Evolutionary conservation across 371 early-diverging fungal species (phyloP), one percentile per base, ranked within the genome.

Genomic region (Choanephora cucurbitarum): DNA sequence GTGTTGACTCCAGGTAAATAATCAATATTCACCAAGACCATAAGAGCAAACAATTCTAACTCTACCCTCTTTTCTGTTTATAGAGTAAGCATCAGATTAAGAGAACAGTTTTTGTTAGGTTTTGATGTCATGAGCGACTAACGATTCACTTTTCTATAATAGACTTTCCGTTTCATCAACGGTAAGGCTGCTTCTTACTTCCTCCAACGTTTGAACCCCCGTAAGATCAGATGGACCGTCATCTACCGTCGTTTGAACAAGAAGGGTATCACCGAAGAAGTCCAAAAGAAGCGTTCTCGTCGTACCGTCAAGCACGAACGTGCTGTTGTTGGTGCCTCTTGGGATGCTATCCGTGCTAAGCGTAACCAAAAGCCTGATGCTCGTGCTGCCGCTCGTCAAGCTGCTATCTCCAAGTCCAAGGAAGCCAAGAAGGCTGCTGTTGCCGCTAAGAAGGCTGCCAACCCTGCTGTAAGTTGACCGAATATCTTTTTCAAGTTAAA

Each of bases 221-320:
- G 97, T 74, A 96, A 96, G 89, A 85, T 97, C 72, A 83, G 87
- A 83, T 98, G 98, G 98, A 97, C 98, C 51, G 82, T 87, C 45
- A 91, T 95, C 68, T 97, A 89, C 94, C 94, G 98, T 79, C 94
- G 94, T 80, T 86, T 95, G 76, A 93, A 97, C 92, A 93, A 94
- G 90, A 98, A 98, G 94, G 98, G 96, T 79, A 87, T 93, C 78
- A 91, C 91, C 67, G 94, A 93, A 75, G 97, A 96, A 82, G 86
- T 88, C 44, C 74, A 92, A 81, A 96, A 96, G 92, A 98, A 96
- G 92, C 89, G 95, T 71, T 86, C 92, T 61, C 91, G 93, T 73
- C 89, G 91, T 70, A 82, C 90, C 48, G 95, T 97, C 80, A 97
- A 98, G 91, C 89, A 85, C 79, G 92, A 94, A 77, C 94, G 98